Percentiles rank a stretch among this genome's conserved stretches.
Evolutionary conservation across 208 protist species (phyloP).

Genomic region (Herpetomonas samuelpessoai): DNA sequence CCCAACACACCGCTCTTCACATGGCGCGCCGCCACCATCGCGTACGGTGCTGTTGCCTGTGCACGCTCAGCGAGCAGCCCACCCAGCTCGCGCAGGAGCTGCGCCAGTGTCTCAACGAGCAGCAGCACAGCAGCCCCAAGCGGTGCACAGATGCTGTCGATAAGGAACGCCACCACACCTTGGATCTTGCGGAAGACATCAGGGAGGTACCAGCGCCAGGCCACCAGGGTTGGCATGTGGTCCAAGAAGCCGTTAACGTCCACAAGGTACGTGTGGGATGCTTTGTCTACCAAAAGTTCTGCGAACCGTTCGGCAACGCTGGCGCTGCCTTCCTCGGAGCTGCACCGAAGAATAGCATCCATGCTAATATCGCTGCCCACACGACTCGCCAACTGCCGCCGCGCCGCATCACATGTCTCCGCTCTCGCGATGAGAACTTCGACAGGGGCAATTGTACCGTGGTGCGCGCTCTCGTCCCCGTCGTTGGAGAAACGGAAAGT

Average conservation of each 20-base stretch:
- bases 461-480: neutral
- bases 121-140: neutral
- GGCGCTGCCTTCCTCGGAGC: neutral
- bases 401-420: neutral
- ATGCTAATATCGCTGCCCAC: neutral
- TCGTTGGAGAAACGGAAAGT: conserved; percentile 13
- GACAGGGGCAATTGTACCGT: neutral
- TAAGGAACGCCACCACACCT: neutral
- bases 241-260: neutral
- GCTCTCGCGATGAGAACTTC: neutral
- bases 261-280: neutral
- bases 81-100: conserved; percentile 2
- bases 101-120: conserved; percentile 7
- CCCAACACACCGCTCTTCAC: conserved; percentile 2
- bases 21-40: neutral
- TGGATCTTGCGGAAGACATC: conserved; percentile 8
- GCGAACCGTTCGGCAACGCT: neutral
- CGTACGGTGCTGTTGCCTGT: neutral
- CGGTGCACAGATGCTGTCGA: neutral
- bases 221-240: conserved; percentile 5
- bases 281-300: neutral
- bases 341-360: neutral
- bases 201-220: conserved; percentile 17
- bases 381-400: neutral
- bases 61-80: conserved; percentile 4